Base-by-base conservation (phyloP, 139 green algal species). In the Bryopsis sp. region DNA sequence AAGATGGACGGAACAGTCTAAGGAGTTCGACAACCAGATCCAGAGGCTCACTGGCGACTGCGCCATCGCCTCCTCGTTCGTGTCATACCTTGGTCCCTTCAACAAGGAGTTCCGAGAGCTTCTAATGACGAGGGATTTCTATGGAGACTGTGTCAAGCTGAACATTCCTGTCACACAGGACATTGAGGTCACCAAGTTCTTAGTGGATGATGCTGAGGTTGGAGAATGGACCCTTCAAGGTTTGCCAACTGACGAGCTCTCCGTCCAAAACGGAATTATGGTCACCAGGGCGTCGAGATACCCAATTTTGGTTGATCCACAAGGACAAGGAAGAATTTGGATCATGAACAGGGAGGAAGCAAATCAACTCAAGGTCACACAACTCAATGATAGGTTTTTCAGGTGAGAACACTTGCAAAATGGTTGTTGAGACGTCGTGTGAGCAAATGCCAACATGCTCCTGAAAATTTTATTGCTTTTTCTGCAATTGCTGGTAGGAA, bases 21-120 rank as follows among this genome's bases (percentile, higher is more conserved):
- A 88, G 68, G 86, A 91, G 76, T 96, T 97, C 76, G 86, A 89
- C 70, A 72, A 76, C 37, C 78, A 83, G 61, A 95, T 94, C 64
- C 75, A 89, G 72, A 79, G 82, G 58, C 84, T 97, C 8, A 89
- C 92, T 11, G 91, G 90, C 60, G 89, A 96, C 81, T 94, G 86
- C 74, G 85, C 85, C 15, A 71, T 94, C 22, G 84, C 87, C 43
- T 81, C 70, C n/a, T 81, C 79, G 50, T 97, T 96, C 70, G 81
- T 94, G 39, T 93, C 85, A 11, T 97, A 97, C 81, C 72, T 93
- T 57, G 92, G 90, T 31, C 90, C 90, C 58, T 96, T 97, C 84
- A 96, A 96, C 85, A 89, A 89, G 71, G 88, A 95, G 79, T 95
- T 94, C 88, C 82, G 92, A 31, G 90, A 96, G 71, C 76, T 92